Evolutionary conservation across 768 basidiomycete species (phyloP), one percentile per base, ranked within the genome.

Genomic region (Astraeus odoratus): DNA sequence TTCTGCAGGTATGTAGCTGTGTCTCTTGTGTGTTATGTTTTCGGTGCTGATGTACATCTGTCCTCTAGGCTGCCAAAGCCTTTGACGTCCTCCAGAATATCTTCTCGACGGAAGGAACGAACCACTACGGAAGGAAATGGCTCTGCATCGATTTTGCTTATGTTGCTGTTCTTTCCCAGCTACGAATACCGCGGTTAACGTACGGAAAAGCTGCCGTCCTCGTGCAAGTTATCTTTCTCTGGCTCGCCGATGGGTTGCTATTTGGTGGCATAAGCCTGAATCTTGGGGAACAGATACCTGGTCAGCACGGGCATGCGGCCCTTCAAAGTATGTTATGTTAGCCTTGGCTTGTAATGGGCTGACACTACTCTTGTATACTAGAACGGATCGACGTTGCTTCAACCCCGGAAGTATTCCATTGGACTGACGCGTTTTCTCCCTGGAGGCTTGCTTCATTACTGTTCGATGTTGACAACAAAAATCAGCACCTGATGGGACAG

Each of bases 401-500:
- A 29, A 71, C 72, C 25, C 65, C 73, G 1, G 68, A 74, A 49
- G 53, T 73, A 10, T 74, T 75, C 46, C 67, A 64, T 27, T 50
- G 87, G 43, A 60, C 74, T 25, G 70, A 76, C 51, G 50, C 78
- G 18, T 53, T 85, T 18, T 63, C 72, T 8, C 65, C 73, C 22
- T 74, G 83, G 33, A 77, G 77, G 15, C 55, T 80, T 9, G 48
- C 83, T 10, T 62, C 74, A 3, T 53, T 69, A 8, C 61, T 74
- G 18, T 57, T 55, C 34, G 59, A 70, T 30, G 57, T 55, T 15
- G 18, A 39, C 23, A 57, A 64, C 1, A 70, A 67, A 31, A 82
- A 86, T 50, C 60, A 68, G 4, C 81, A 88, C 57, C 67, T 89
- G 7, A 75, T 81, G 25, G 94, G 94, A 26, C 84, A 92, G 61